Evolutionary conservation across 345 rosid species (phyloP).

Genomic region (Hibiscus trionum): DNA sequence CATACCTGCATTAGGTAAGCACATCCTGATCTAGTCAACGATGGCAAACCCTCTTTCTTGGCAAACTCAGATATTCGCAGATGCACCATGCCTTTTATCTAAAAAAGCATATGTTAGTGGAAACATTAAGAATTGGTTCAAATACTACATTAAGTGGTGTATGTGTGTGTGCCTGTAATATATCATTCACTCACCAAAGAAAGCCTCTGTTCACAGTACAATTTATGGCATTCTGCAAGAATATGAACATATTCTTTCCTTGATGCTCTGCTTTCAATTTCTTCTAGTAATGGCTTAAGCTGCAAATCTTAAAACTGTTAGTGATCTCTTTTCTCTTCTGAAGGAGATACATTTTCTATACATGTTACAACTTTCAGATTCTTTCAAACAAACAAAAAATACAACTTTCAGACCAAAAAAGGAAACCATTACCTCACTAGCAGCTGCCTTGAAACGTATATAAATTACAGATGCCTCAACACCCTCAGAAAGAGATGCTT

Average conservation of each 20-base stretch:
- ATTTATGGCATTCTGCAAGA: slow-evolving; percentile 84
- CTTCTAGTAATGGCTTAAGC: slow-evolving; percentile 88
- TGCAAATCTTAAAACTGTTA: slow-evolving; percentile 33
- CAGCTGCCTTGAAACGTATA: slow-evolving; percentile 96
- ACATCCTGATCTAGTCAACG: slow-evolving; percentile 95
- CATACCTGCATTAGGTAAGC: slow-evolving; percentile 91
- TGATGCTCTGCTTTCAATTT: slow-evolving; percentile 85
- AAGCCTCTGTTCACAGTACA: slow-evolving; percentile 93
- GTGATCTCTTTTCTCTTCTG: not conserved
- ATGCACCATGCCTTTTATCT: slow-evolving; percentile 87
- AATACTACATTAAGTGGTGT: not conserved
- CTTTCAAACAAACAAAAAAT: too few relatives aligned
- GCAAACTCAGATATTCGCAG: slow-evolving; percentile 82
- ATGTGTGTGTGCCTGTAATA: not conserved
- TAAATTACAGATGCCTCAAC: slow-evolving; percentile 92
- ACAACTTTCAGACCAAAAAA: not conserved
- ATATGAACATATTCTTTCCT: slow-evolving; percentile 81
- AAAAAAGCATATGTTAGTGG: slow-evolving; percentile 3
- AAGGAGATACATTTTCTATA: not conserved
- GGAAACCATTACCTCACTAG: slow-evolving; percentile 58
- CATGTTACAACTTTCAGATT: not conserved
- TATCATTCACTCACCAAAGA: slow-evolving; percentile 55
- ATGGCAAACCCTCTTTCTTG: slow-evolving; percentile 84
- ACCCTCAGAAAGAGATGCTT: slow-evolving; percentile 77
- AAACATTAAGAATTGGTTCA: not conserved